Base-by-base conservation (phyloP, 192 early-diverging fungal species). In the Funneliformis mosseae region DNA sequence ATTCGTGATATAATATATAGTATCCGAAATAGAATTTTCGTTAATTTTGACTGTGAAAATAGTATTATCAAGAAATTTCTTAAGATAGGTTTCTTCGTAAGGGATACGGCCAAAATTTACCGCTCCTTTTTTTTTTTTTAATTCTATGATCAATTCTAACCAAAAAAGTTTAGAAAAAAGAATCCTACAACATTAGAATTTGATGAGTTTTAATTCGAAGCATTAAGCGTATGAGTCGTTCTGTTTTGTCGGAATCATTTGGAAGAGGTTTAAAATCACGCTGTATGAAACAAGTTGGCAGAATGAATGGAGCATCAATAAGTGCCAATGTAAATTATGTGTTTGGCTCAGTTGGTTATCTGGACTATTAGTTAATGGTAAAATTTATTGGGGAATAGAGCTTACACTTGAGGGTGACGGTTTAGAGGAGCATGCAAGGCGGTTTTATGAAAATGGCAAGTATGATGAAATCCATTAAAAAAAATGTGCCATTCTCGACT, bases 261-360 rank as follows among this genome's bases (percentile, higher is more conserved):
- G 27, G 62, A 25, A 21, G 62, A 25, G 27, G 27, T 63, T 4
- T 63, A 63, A 10, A 63, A 7, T 21, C 10, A 63, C 27, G n/a
- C 21, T 63, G 27, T 25, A 25, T n/a, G 62, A 63, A 63, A 10
- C n/a, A 28, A 21, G 27, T 25, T 63, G 62, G 62, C 62, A 63
- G 10, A 63, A 63, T 63, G 62, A 63, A 63, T 63, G 62, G 62
- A 63, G 27, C 62, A 25, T 63, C 62, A 63, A 63, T 63, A 25
- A 63, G 27, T 28, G n/a, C 62, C 27, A 11, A 63, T 63, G 62
- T 63, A 25, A 11, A 11, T 28, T 28, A 21, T 25, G 62, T 63
- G 21, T n/a, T n/a, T 28, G 62, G 62, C 62, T 63, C 62, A 28
- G 21, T 11, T 63, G 62, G 62, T 25, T 63, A 25, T 63, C 21